phyloP scores from a whole-genome alignment of 2,329 filamentous ascomycete genomes.

The Trichoderma atroviride region DNA sequence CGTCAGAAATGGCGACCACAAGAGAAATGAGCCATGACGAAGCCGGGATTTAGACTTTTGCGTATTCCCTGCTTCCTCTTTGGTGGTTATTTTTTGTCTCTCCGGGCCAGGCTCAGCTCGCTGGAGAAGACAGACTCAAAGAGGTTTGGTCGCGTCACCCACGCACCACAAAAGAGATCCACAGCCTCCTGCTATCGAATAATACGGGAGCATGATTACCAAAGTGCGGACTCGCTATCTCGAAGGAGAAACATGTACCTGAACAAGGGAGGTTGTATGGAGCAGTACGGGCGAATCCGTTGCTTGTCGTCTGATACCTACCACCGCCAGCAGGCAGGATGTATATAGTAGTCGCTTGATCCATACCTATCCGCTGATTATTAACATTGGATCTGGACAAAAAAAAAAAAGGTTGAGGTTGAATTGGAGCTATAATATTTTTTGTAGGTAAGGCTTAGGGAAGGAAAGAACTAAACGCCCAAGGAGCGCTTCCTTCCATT shows the following conservation, averaged over 20 bases:
- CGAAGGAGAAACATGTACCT: not conserved
- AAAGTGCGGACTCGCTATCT: not conserved
- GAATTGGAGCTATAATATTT: not conserved
- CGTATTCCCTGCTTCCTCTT: not conserved
- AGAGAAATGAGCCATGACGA: constrained; percentile 21
- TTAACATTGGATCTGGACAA: not conserved
- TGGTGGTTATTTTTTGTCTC: not conserved
- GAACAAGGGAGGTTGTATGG: not conserved
- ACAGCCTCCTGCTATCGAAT: not conserved
- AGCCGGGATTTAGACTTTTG: constrained; percentile 17
- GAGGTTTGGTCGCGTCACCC: constrained; percentile 8
- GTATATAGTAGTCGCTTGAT: not conserved
- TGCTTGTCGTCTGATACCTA: not conserved
- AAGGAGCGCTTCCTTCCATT: constrained; percentile 16
- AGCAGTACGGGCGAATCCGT: not conserved
- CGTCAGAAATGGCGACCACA: constrained; percentile 6
- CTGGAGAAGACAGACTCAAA: constrained; percentile 1
- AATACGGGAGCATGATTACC: not conserved
- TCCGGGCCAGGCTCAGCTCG: not conserved
- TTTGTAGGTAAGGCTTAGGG: not conserved
- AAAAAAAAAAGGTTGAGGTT: constrained; percentile 5
- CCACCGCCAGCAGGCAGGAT: not conserved
- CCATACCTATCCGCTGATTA: constrained; percentile 7
- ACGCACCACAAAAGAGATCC: constrained; percentile 16
- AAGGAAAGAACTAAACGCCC: constrained; percentile 1